Evolutionary conservation across 371 early-diverging fungal species (phyloP).

Genomic region (Mucor racemosus): DNA sequence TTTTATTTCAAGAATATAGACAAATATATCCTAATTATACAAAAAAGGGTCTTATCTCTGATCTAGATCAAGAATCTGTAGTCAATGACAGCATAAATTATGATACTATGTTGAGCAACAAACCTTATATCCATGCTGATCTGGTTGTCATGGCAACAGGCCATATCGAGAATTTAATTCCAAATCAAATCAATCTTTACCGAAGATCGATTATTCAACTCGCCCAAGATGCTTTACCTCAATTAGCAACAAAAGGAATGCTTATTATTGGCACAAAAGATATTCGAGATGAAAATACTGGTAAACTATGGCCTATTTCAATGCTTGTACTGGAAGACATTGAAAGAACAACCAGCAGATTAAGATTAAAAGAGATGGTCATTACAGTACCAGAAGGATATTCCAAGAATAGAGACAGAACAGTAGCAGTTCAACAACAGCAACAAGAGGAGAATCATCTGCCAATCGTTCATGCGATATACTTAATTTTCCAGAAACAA

Average conservation of each 20-base stretch:
- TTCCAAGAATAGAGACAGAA: slow-evolving; percentile 63
- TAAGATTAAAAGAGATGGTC: slow-evolving; percentile 82
- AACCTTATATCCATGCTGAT: slow-evolving; percentile 38
- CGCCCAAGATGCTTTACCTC: slow-evolving; percentile 56
- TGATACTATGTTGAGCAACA: slow-evolving; percentile 61
- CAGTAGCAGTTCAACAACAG: slow-evolving; percentile 10
- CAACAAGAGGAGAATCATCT: slow-evolving; percentile 35
- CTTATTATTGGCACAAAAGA: slow-evolving; percentile 79
- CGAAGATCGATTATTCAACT: slow-evolving; percentile 65
- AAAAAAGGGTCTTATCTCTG: slow-evolving; percentile 75
- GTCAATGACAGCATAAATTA: slow-evolving; percentile 72
- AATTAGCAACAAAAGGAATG: slow-evolving; percentile 66
- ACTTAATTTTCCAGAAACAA: slow-evolving; percentile 45
- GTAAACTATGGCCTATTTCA: slow-evolving; percentile 74
- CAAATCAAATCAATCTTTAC: slow-evolving; percentile 59
- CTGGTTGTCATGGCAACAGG: slow-evolving; percentile 65
- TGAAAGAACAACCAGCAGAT: slow-evolving; percentile 47
- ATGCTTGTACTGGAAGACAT: slow-evolving; percentile 83
- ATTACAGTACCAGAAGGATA: slow-evolving; percentile 85
- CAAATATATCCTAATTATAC: neutral
- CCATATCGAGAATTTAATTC: slow-evolving; percentile 51
- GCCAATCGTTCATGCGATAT: slow-evolving; percentile 56
- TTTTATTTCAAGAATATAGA: neutral
- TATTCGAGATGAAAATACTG: slow-evolving; percentile 54
- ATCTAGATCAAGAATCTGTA: slow-evolving; percentile 71